Evolutionary conservation across 306 rosid genomes (phyloP), one percentile per base, ranked within the genome.

Genomic region (Fragaria nilgerrensis): DNA sequence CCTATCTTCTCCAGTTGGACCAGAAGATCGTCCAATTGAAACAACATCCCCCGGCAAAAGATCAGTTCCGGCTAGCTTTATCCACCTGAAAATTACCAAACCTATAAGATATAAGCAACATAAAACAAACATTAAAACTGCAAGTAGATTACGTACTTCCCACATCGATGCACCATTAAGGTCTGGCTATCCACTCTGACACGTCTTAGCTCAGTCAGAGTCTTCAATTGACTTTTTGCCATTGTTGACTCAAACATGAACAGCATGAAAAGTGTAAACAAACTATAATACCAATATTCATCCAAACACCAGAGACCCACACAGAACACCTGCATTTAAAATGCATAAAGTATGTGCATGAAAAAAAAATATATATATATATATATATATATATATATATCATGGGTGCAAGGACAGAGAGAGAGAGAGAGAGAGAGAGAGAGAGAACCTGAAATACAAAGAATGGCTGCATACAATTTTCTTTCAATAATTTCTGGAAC

Each of bases 261-360:
- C 78, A 96, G 82, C 99, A 96, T 96, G 80, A 89, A 91, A 34
- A 96, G 94, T 27, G 99, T 96, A 83, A 96, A 96, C 89, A 96
- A 79, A 84, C 99, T 96, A 87, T 96, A 96, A 85, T 96, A 96
- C 99, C 99, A 96, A 87, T 89, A 96, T 83, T 92, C 99, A 75
- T 96, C 99, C 90, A 96, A 83, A 85, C 99, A 96, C 99, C 99
- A 96, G 65, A 96, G 97, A 48, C 99, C 99, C 85, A 96, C 99
- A 78, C 98, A 96, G 85, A 96, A 96, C 74, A 96, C 99, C 99
- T 96, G 77, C 72, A 74, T 41, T 61, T 39, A 56, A 73, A 70
- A 72, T 64, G 74, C 78, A 65, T 1, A 70, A 48, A 63, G 58
- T 59, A 39, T 70, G 78, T 0, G 9, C 45, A 44, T 4, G 16